These are phyloP conservation scores for Dissoconium aciculare DNA, from an alignment of 2,329 filamentous ascomycete species.

Conservation along the genomic window DNA sequence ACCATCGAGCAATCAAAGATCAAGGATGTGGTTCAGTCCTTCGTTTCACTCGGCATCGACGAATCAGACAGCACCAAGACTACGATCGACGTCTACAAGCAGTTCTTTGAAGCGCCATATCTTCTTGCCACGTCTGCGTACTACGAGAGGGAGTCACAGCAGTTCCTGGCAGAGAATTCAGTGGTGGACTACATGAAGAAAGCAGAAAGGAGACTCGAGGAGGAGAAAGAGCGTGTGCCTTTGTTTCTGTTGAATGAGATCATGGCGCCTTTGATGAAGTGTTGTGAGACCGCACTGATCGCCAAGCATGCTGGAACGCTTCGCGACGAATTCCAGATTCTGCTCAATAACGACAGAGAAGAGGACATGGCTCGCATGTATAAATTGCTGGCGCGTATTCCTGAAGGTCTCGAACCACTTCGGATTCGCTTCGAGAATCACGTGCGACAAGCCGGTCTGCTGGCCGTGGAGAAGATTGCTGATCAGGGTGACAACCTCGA, in stretches of 20 bases:
- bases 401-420: conserved; percentile 79
- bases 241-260: conserved; percentile 90
- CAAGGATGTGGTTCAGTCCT: conserved; percentile 92
- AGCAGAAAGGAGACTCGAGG: conserved; percentile 72
- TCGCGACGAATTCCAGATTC: conserved; percentile 85
- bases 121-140: conserved; percentile 69
- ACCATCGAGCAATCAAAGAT: conserved; percentile 96
- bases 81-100: conserved; percentile 86
- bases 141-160: conserved; percentile 82
- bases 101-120: conserved; percentile 86
- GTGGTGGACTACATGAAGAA: conserved; percentile 99
- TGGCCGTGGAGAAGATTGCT: conserved; percentile 81
- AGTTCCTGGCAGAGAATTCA: conserved; percentile 90
- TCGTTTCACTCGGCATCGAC: conserved; percentile 82
- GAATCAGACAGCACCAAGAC: conserved; percentile 87
- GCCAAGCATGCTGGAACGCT: conserved; percentile 74
- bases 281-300: conserved; percentile 79
- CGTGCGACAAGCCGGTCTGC: conserved; percentile 74
- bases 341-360: conserved; percentile 85
- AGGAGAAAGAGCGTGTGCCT: conserved; percentile 86
- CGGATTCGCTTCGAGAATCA: conserved; percentile 80
- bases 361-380: conserved; percentile 97
- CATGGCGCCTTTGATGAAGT: conserved; percentile 64
- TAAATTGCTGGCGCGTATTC: conserved; percentile 72
- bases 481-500: conserved; percentile 79